Conservation (phyloP, 2,329 filamentous ascomycete genomes). For the Cladophialophora chaetospira region DNA sequence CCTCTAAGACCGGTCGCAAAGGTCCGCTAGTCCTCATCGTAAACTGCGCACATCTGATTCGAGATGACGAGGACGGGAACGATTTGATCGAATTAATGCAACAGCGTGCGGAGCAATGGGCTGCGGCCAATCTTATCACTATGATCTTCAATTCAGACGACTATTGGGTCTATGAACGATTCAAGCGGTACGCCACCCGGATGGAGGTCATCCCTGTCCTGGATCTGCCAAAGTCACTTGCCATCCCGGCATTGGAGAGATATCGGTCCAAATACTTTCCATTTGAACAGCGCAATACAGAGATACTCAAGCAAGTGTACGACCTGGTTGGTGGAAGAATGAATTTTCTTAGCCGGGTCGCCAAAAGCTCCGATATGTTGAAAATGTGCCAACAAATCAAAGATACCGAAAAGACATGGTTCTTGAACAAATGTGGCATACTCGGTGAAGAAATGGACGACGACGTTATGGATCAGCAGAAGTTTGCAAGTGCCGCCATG, state of each 20-base stretch:
- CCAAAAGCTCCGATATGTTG: constrained; percentile 81
- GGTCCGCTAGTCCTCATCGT: constrained; percentile 86
- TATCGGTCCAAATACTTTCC: constrained; percentile 80
- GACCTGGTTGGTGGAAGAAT: constrained; percentile 83
- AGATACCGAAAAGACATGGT: constrained; percentile 73
- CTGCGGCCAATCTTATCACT: constrained; percentile 85
- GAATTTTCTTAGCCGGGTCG: constrained; percentile 84
- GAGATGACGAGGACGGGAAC: constrained; percentile 89
- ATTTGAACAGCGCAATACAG: constrained; percentile 56
- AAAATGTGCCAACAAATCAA: constrained; percentile 73
- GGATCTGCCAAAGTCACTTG: constrained; percentile 77
- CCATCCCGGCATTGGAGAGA: constrained; percentile 72
- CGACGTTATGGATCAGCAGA: constrained; percentile 97
- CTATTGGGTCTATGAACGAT: constrained; percentile 95
- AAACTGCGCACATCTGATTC: constrained; percentile 87
- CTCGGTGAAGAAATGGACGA: constrained; percentile 81
- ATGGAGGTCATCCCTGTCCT: constrained; percentile 90
- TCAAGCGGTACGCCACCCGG: constrained; percentile 88
- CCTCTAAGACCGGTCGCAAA: constrained; percentile 31
- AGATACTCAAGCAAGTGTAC: constrained; percentile 75
- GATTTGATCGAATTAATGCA: constrained; percentile 93
- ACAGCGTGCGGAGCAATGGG: constrained; percentile 95
- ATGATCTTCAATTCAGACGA: constrained; percentile 93
- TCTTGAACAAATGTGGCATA: constrained; percentile 77
- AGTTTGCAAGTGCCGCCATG: constrained; percentile 93